A percentile compares a stretch with the other conserved stretches of the same genome.
These are phyloP conservation scores for Fagus sylvatica DNA, from an alignment of 306 rosid genomes.

Conservation along the genomic window DNA sequence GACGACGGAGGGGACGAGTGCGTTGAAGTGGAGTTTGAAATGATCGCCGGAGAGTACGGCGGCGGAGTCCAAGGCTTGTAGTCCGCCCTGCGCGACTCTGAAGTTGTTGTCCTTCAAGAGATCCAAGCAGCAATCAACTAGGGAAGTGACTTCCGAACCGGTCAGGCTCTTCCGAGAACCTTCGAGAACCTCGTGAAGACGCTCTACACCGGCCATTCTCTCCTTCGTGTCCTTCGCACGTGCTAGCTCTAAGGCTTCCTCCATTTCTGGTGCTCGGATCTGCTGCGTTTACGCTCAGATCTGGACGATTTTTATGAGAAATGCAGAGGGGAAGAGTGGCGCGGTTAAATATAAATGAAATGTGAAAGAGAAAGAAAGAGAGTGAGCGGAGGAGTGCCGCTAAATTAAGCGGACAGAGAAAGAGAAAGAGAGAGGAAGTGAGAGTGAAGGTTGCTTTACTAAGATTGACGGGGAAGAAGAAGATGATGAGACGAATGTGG, in stretches of 20 bases:
- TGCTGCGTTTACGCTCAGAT: conserved; percentile 42
- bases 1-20: conserved; percentile 91
- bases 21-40: conserved; percentile 92
- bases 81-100: conserved; percentile 93
- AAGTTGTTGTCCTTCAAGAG: conserved; percentile 96
- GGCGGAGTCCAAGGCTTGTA: conserved; percentile 94
- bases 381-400: conserved; percentile 8
- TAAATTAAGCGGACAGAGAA: conserved; percentile 8
- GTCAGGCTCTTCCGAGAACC: conserved; percentile 79
- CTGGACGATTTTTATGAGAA: conserved; percentile 25
- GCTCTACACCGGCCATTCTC: conserved; percentile 99
- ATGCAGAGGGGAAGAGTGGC: not conserved
- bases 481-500: conserved; percentile 1
- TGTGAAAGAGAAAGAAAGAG: conserved; percentile 1
- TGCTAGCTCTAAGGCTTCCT: conserved; percentile 92
- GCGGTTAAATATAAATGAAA: not conserved
- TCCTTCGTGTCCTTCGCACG: conserved; percentile 97
- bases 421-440: conserved; percentile 21
- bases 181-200: conserved; percentile 84
- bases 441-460: conserved; percentile 5
- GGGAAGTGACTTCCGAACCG: conserved; percentile 73
- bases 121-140: conserved; percentile 90
- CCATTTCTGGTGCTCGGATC: conserved; percentile 61
- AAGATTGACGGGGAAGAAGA: conserved; percentile 19
- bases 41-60: conserved; percentile 95